Conservation (phyloP, 176 grass and related monocot genomes). For the Panicum miliaceum region DNA sequence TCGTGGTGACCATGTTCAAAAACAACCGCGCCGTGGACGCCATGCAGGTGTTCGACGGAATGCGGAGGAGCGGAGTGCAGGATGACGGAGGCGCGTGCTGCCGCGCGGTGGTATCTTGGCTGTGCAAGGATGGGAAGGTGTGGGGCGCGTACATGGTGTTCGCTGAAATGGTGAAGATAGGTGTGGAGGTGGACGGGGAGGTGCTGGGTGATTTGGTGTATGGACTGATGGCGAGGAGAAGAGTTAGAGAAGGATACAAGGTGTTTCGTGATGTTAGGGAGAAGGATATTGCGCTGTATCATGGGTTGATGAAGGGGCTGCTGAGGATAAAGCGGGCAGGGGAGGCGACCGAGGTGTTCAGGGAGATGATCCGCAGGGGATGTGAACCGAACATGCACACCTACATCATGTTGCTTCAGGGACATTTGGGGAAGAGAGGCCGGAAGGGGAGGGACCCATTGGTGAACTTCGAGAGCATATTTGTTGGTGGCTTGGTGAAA, state of each 20-base stretch:
- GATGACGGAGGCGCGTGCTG: slow-evolving; percentile 49
- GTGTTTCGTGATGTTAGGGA: slow-evolving; percentile 52
- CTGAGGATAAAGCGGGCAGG: slow-evolving; percentile 65
- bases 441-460: slow-evolving; percentile 67
- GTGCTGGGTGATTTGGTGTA: slow-evolving; percentile 70
- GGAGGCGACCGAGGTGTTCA: slow-evolving; percentile 73
- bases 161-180: slow-evolving; percentile 84
- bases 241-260: slow-evolving; percentile 61
- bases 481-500: slow-evolving; percentile 86
- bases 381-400: slow-evolving; percentile 89
- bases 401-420: slow-evolving; percentile 90
- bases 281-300: slow-evolving; percentile 63
- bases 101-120: slow-evolving; percentile 54
- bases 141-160: slow-evolving; percentile 62
- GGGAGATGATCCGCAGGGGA: slow-evolving; percentile 61
- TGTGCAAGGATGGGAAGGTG: slow-evolving; percentile 76
- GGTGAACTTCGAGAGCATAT: slow-evolving; percentile 88
- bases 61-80: slow-evolving; percentile 40
- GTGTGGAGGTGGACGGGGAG: slow-evolving; percentile 51
- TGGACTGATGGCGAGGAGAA: slow-evolving; percentile 62
- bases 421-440: slow-evolving; percentile 80
- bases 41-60: slow-evolving; percentile 68
- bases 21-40: slow-evolving; percentile 68
- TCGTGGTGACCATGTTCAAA: slow-evolving; percentile 76
- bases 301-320: slow-evolving; percentile 85